A percentile compares a stretch with the other conserved stretches of the same genome.
These are phyloP conservation scores for Diaporthe eres DNA, from an alignment of 2,329 filamentous ascomycete species.

Conservation along the genomic window DNA sequence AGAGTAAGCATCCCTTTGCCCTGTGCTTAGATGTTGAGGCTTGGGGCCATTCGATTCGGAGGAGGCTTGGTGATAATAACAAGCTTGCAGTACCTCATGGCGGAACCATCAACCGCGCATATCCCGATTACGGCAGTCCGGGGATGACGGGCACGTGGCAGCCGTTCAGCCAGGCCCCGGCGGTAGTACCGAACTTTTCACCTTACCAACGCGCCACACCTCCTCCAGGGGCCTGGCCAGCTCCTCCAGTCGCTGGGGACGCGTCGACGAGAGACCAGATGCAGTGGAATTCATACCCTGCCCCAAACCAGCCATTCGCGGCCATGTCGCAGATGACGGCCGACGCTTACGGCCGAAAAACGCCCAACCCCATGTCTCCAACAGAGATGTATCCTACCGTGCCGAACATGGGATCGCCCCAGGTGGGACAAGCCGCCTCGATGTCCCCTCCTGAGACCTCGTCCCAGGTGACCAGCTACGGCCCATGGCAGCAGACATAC, in stretches of 20 bases:
- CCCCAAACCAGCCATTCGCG: slow-evolving; percentile 58
- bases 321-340: slow-evolving; percentile 54
- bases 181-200: slow-evolving; percentile 65
- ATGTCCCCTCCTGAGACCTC: slow-evolving; percentile 30
- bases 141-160: slow-evolving; percentile 61
- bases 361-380: slow-evolving; percentile 53
- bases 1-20: slow-evolving; percentile 55
- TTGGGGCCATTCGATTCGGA: not conserved
- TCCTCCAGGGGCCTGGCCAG: slow-evolving; percentile 49
- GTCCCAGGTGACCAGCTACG: slow-evolving; percentile 30
- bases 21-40: not conserved
- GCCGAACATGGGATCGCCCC: slow-evolving; percentile 37
- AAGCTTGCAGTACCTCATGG: slow-evolving; percentile 30
- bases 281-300: slow-evolving; percentile 59
- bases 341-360: slow-evolving; percentile 58
- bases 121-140: slow-evolving; percentile 58
- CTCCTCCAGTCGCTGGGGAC: slow-evolving; percentile 49
- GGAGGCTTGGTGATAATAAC: not conserved
- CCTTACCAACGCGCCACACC: slow-evolving; percentile 61
- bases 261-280: slow-evolving; percentile 59
- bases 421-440: slow-evolving; percentile 26
- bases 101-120: slow-evolving; percentile 43
- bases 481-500: slow-evolving; percentile 31
- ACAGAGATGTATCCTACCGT: slow-evolving; percentile 59
- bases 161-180: slow-evolving; percentile 61